phyloP scores from a whole-genome alignment of 371 early-diverging fungal genomes.

The Rhizopus arrhizus region DNA sequence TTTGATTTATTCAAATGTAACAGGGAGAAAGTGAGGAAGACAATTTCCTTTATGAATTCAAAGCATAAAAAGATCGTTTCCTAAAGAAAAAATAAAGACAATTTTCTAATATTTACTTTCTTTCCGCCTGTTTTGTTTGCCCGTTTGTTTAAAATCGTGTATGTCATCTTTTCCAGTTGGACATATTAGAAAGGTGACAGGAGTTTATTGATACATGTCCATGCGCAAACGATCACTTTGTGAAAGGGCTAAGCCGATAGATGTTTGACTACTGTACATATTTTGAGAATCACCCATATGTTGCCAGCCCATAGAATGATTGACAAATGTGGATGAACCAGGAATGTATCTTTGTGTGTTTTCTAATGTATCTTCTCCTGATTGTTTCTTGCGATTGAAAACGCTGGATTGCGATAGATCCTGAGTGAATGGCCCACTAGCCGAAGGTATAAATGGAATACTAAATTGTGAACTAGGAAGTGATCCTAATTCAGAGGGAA shows the following conservation, averaged over 20 bases:
- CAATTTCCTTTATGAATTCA: no score
- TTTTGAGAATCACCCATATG: slow-evolving; percentile 40
- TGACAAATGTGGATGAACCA: slow-evolving; percentile 46
- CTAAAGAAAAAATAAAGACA: no score
- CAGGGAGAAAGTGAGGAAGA: no score
- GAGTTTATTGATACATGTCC: slow-evolving; percentile 17
- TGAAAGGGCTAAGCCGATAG: slow-evolving; percentile 59
- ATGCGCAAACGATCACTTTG: slow-evolving; percentile 70
- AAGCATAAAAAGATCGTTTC: no score
- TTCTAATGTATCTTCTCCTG: slow-evolving; percentile 17
- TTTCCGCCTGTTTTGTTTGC: background rate
- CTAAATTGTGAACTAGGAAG: slow-evolving; percentile 61
- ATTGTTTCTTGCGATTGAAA: slow-evolving; percentile 45
- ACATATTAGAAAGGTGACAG: no score
- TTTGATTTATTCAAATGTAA: no score
- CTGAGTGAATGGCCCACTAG: slow-evolving; percentile 72
- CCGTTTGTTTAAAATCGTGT: background rate
- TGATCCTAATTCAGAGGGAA: slow-evolving; percentile 61
- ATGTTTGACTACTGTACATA: slow-evolving; percentile 55
- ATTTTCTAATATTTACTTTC: background rate
- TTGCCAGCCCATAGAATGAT: slow-evolving; percentile 44
- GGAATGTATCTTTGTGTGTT: slow-evolving; percentile 42
- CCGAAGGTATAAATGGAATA: slow-evolving; percentile 65
- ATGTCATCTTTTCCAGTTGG: no score
- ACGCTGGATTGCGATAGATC: slow-evolving; percentile 64